These are phyloP conservation scores for Melanomma pulvis-pyrius DNA, from an alignment of 495 filamentous ascomycete genomes.

Conservation along the genomic window DNA sequence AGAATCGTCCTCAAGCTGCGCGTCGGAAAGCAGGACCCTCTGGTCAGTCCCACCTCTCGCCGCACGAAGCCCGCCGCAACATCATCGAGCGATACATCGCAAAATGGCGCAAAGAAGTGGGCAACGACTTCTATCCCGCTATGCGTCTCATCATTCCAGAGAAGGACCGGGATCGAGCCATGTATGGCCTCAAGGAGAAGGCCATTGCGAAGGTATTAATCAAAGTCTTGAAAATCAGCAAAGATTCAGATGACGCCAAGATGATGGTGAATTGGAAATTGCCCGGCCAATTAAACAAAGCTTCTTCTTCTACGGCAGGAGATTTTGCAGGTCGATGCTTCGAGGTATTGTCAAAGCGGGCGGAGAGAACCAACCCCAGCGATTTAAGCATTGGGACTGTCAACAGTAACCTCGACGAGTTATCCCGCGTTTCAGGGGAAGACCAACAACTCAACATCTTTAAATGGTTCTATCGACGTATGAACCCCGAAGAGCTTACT, in stretches of 20 bases:
- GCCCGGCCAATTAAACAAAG: slow-evolving; percentile 62
- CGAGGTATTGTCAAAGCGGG: slow-evolving; percentile 82
- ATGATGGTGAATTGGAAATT: slow-evolving; percentile 92
- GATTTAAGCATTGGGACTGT: slow-evolving; percentile 84
- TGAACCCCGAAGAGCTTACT: slow-evolving; percentile 91
- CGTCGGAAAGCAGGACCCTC: slow-evolving; percentile 61
- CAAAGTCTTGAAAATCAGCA: slow-evolving; percentile 89
- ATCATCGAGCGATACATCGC: slow-evolving; percentile 90
- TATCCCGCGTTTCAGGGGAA: slow-evolving; percentile 76
- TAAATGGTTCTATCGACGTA: slow-evolving; percentile 78
- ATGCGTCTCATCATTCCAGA: slow-evolving; percentile 90
- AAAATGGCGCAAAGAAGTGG: slow-evolving; percentile 84
- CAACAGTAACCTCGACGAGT: slow-evolving; percentile 79
- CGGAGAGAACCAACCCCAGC: slow-evolving; percentile 73
- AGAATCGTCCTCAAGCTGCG: slow-evolving; percentile 55
- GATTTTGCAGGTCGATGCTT: slow-evolving; percentile 90
- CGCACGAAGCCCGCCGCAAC: slow-evolving; percentile 78
- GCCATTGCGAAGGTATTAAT: slow-evolving; percentile 85
- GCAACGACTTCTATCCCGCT: slow-evolving; percentile 90
- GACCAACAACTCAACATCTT: slow-evolving; percentile 79
- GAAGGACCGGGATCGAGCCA: slow-evolving; percentile 87
- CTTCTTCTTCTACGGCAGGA: slow-evolving; percentile 68
- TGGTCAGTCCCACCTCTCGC: slow-evolving; percentile 62
- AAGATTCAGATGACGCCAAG: slow-evolving; percentile 83
- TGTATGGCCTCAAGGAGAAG: slow-evolving; percentile 95